Evolutionary conservation across 208 protist genomes (phyloP), one percentile per base, ranked within the genome.

Genomic region (Trypanosoma platydactyli): DNA sequence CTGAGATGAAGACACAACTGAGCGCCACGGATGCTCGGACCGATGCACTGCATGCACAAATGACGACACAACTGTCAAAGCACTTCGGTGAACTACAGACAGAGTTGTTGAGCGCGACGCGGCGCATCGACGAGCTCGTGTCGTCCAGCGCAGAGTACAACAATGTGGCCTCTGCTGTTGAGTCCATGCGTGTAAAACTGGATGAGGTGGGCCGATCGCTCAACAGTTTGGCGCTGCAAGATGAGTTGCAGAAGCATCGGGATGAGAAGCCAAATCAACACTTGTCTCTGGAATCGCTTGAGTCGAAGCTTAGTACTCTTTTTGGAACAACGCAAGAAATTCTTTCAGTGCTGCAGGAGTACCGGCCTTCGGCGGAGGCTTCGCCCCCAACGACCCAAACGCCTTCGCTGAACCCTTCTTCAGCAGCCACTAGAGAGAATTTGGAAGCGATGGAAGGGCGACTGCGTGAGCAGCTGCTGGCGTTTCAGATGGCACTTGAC

Each of bases 151-250:
- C 18, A 33, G 55, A 72, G 2, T 33, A 72, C 41, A 72, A 60
- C 18, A 27, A 20, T 56, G 38, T 72, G 11, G 24, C 25, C n/a
- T 6, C 51, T 3, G 27, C 51, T 9, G 57, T 72, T 6, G 58
- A 58, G 41, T 11, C 50, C 15, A 72, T 72, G 66, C 56, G 58
- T 18, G 11, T 53, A 13, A 72, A 65, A 45, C 66, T 72, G 7
- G 66, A 72, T 16, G 50, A 58, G 22, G 57, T 65, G 24, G 24
- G 50, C 29, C 22, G 20, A 33, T 59, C 42, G 29, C 46, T 72
- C n/a, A 50, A 72, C 24, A 20, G 33, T 18, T 57, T 72, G 6
- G 35, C 25, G 54, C 44, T 24, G 45, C 22, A 38, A 48, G 33
- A 49, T 9, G 9, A 70, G 16, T 2, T 29, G 20, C 24, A 44